Conservation (phyloP, 1,284 basidiomycete genomes). For the Boletellus deceptivus region DNA sequence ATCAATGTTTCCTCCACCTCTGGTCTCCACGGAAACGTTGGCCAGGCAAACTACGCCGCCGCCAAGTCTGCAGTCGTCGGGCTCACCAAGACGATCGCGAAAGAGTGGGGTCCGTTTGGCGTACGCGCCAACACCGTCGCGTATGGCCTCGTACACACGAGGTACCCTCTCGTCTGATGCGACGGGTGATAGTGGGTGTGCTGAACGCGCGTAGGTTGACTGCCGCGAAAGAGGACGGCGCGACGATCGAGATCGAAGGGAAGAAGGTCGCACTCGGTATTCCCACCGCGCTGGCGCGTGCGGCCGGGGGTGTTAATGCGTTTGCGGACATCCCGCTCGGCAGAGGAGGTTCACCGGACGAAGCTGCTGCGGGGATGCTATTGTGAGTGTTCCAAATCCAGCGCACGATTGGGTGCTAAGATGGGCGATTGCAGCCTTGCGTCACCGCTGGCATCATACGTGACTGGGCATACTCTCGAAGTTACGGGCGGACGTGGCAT, state of each 20-base stretch:
- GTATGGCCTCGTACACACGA: conserved; percentile 72
- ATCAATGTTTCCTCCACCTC: conserved; percentile 76
- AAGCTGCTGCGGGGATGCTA: conserved; percentile 70
- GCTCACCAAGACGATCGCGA: conserved; percentile 81
- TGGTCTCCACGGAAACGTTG: conserved; percentile 81
- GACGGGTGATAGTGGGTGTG: neutral
- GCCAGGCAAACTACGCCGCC: conserved; percentile 81
- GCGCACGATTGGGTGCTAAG: conserved; percentile 10
- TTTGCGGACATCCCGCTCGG: conserved; percentile 67
- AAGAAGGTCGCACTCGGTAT: conserved; percentile 83
- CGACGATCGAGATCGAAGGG: conserved; percentile 74
- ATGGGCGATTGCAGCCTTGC: conserved; percentile 48
- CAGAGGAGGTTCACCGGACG: conserved; percentile 73
- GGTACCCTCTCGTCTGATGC: conserved; percentile 39
- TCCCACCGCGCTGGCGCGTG: conserved; percentile 48
- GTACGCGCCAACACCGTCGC: conserved; percentile 83
- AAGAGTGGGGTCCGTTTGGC: conserved; percentile 84
- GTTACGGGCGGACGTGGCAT: conserved; percentile 77
- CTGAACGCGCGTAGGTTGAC: conserved; percentile 49
- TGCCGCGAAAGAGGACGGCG: conserved; percentile 74
- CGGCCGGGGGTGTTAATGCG: conserved; percentile 33
- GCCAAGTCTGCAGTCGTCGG: conserved; percentile 78
- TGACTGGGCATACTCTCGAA: conserved; percentile 80
- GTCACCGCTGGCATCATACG: conserved; percentile 76
- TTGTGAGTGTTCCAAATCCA: conserved; percentile 50